Evolutionary conservation across 352 stramenopile species (phyloP).

Genomic region (Phytophthora boehmeriae): DNA sequence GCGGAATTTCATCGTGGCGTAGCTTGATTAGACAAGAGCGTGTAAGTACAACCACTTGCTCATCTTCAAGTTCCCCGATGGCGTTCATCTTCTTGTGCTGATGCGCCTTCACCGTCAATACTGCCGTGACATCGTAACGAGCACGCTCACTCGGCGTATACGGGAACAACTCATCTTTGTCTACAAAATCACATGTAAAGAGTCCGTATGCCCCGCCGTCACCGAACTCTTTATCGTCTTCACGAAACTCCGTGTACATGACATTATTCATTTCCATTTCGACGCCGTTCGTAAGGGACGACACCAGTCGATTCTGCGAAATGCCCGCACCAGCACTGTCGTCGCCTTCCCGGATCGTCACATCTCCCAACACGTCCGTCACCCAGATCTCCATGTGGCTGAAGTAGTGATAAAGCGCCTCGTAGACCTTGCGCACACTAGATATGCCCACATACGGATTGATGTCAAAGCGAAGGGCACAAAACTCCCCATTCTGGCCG

Average conservation of each 20-base stretch:
- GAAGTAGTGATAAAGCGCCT: constrained; percentile 54
- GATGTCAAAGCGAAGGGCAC: constrained; percentile 53
- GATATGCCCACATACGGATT: constrained; percentile 43
- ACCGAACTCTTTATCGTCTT: constrained; percentile 19
- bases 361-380: constrained; percentile 55
- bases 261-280: constrained; percentile 50
- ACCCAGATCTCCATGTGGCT: constrained; percentile 62
- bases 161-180: constrained; percentile 45
- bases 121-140: constrained; percentile 38
- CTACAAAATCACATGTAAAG: constrained; percentile 36
- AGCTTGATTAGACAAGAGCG: constrained; percentile 39
- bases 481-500: constrained; percentile 42
- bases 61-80: constrained; percentile 4
- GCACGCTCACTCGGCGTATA: constrained; percentile 34
- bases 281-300: constrained; percentile 33
- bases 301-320: constrained; percentile 52
- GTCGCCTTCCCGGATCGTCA: constrained; percentile 64
- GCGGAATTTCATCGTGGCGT: constrained; percentile 15
- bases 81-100: constrained; percentile 12
- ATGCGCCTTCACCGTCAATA: constrained; percentile 32
- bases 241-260: constrained; percentile 36
- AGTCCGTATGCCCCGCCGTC: constrained; percentile 28
- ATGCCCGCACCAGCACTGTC: constrained; percentile 49
- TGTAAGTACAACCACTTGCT: constrained; percentile 41
- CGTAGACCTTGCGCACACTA: constrained; percentile 48